Percentiles rank a stretch among this genome's conserved stretches.
Evolutionary conservation across 2,329 filamentous ascomycete species (phyloP).

Genomic region (Onygena corvina): DNA sequence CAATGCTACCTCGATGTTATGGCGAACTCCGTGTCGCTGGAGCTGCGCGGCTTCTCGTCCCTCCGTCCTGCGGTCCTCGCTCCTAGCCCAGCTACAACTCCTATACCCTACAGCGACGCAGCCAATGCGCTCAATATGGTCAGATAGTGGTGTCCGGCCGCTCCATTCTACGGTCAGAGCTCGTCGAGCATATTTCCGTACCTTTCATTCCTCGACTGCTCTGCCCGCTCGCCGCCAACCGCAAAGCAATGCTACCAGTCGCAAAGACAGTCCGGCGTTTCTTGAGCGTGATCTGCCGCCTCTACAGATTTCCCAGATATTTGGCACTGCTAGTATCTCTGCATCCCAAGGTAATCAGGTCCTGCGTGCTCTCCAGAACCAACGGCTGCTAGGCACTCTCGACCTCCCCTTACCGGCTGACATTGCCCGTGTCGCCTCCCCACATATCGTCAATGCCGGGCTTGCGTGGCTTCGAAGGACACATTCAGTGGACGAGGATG

Average conservation of each 20-base stretch:
- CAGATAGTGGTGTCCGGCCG: background rate
- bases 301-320: slow-evolving; percentile 21
- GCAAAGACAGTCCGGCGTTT: slow-evolving; percentile 22
- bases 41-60: background rate
- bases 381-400: slow-evolving; percentile 34
- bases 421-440: slow-evolving; percentile 24
- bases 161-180: background rate
- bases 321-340: slow-evolving; percentile 24
- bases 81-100: background rate
- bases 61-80: background rate
- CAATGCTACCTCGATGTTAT: slow-evolving; percentile 32
- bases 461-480: slow-evolving; percentile 33
- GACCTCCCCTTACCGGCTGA: slow-evolving; percentile 34
- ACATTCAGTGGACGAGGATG: slow-evolving; percentile 38
- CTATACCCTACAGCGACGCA: background rate
- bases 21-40: slow-evolving; percentile 28
- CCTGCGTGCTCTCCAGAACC: slow-evolving; percentile 32
- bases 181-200: background rate
- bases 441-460: slow-evolving; percentile 26
- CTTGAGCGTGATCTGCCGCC: slow-evolving; percentile 23
- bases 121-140: background rate
- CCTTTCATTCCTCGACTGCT: slow-evolving; percentile 4
- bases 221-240: slow-evolving; percentile 1
- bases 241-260: slow-evolving; percentile 8
- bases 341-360: slow-evolving; percentile 27